Conservation (phyloP, 192 early-diverging fungal species). For the Mortierella hygrophila region DNA sequence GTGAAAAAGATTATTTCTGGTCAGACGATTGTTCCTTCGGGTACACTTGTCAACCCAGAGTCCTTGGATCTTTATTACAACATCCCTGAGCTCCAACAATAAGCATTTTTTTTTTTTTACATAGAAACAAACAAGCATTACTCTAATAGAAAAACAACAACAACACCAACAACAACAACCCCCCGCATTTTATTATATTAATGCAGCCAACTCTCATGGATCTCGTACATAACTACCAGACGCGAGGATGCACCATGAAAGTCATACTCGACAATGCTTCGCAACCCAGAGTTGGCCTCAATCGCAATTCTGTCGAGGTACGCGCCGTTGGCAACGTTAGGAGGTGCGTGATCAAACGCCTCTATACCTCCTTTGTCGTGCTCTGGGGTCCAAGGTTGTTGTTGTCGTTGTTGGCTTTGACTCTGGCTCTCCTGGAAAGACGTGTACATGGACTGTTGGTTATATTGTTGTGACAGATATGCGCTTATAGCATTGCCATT, state of each 20-base stretch:
- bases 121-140: background rate
- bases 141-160: background rate
- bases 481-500: background rate
- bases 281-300: background rate
- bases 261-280: background rate
- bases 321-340: background rate
- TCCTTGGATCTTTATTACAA: conserved; percentile 84
- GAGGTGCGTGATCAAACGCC: background rate
- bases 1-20: conserved; percentile 91
- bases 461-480: background rate
- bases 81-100: conserved; percentile 75
- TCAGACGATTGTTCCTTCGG: conserved; percentile 81
- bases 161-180: background rate
- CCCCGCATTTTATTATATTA: background rate
- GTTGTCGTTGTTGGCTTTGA: background rate
- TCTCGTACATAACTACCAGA: background rate
- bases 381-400: background rate
- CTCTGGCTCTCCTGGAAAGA: background rate
- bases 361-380: background rate
- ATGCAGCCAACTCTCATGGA: background rate
- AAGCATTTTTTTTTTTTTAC: background rate
- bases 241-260: background rate
- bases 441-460: background rate
- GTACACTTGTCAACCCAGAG: conserved; percentile 92
- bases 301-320: background rate